These are phyloP conservation scores for Sarcocystis neurona DNA, from an alignment of 169 alveolate species.

Conservation along the genomic window DNA sequence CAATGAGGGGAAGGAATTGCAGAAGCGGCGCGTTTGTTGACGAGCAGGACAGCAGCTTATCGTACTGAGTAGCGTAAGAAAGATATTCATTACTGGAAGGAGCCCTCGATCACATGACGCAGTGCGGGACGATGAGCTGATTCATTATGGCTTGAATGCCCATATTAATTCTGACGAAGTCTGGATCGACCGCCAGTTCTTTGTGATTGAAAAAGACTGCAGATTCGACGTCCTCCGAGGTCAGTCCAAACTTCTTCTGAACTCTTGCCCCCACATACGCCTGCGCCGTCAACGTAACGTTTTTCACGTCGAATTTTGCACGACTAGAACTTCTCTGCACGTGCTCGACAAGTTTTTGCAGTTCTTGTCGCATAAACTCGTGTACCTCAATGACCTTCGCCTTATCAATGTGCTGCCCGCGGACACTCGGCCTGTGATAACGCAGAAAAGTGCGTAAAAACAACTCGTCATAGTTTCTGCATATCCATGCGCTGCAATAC, in stretches of 20 bases:
- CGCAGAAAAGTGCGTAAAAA: background rate
- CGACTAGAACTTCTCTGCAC: slow-evolving; percentile 55
- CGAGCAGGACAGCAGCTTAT: too few species aligned
- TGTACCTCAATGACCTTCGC: slow-evolving; percentile 66
- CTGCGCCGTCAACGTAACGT: slow-evolving; percentile 72
- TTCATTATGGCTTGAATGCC: slow-evolving; percentile 67
- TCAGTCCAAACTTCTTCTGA: slow-evolving; percentile 67
- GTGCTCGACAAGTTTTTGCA: slow-evolving; percentile 66
- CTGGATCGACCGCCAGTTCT: slow-evolving; percentile 68
- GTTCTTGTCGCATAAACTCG: slow-evolving; percentile 71
- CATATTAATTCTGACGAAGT: slow-evolving; percentile 69
- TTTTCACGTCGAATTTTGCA: slow-evolving; percentile 66
- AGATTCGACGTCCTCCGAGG: slow-evolving; percentile 73
- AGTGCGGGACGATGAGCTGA: slow-evolving; percentile 50
- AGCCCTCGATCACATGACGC: slow-evolving; percentile 16
- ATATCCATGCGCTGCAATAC: background rate
- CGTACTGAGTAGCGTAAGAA: too few species aligned
- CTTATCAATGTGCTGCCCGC: slow-evolving; percentile 36
- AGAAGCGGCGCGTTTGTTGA: too few species aligned
- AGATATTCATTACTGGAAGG: too few species aligned
- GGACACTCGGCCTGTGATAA: slow-evolving; percentile 4
- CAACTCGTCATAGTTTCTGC: background rate
- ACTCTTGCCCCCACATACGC: slow-evolving; percentile 74
- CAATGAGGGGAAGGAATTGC: too few species aligned
- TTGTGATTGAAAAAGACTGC: slow-evolving; percentile 71